phyloP scores from a whole-genome alignment of 495 filamentous ascomycete genomes.

The Lindgomyces ingoldianus region DNA sequence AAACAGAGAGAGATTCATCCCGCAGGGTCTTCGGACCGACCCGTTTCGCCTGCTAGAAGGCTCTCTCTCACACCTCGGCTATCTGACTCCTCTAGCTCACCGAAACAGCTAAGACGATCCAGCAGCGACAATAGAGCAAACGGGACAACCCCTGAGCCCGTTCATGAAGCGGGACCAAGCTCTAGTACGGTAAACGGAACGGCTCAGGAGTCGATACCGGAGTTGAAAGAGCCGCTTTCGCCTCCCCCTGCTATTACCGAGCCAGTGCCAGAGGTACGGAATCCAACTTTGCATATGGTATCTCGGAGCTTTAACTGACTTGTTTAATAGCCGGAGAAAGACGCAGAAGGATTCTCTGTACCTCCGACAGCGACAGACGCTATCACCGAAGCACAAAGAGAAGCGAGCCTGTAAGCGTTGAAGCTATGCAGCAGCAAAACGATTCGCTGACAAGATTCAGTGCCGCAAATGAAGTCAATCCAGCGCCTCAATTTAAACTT shows the following conservation, averaged over 20 bases:
- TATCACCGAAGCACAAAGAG: slow-evolving; percentile 78
- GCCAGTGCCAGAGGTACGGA: slow-evolving; percentile 25
- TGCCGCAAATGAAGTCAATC: slow-evolving; percentile 19
- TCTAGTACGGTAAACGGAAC: slow-evolving; percentile 36
- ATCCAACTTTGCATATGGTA: not conserved
- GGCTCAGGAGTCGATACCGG: slow-evolving; percentile 29
- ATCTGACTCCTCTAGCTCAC: slow-evolving; percentile 32
- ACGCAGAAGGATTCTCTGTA: slow-evolving; percentile 69
- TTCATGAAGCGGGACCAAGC: slow-evolving; percentile 9
- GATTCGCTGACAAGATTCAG: slow-evolving; percentile 5
- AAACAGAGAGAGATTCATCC: slow-evolving; percentile 32
- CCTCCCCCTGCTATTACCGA: slow-evolving; percentile 29
- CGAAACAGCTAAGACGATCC: slow-evolving; percentile 27
- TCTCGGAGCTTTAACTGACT: not conserved
- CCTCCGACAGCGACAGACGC: slow-evolving; percentile 70
- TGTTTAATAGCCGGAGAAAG: slow-evolving; percentile 51
- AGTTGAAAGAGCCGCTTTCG: slow-evolving; percentile 42
- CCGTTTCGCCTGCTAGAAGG: slow-evolving; percentile 28
- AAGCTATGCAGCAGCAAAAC: not conserved
- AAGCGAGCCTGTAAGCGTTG: slow-evolving; percentile 60
- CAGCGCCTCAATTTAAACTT: slow-evolving; percentile 70
- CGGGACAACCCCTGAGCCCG: slow-evolving; percentile 26
- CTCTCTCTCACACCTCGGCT: slow-evolving; percentile 31
- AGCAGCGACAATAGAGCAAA: slow-evolving; percentile 29
- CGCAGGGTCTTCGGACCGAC: slow-evolving; percentile 23